These are phyloP conservation scores for Zea mays DNA, from an alignment of 176 grass and related monocot species.

Conservation along the genomic window Zm-B73-REFERENCE-NAM-5.0 NC_050104.1:34578001-34578500, in stretches of 20 bases:
- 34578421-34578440: too few species aligned
- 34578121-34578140: slow-evolving; percentile 37
- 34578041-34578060: slow-evolving; percentile 51
- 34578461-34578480: too few species aligned
- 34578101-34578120: slow-evolving; percentile 17
- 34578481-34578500: too few species aligned
- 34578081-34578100: neutral
- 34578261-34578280: slow-evolving; percentile 30
- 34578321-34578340: neutral
- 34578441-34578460: too few species aligned
- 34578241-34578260: slow-evolving; percentile 26
- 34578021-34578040: slow-evolving; percentile 39
- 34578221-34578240: slow-evolving; percentile 38
- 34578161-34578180: slow-evolving; percentile 4
- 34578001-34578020: slow-evolving; percentile 38
- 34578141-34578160: slow-evolving; percentile 14
- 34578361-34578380: neutral
- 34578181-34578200: neutral
- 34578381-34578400: neutral
- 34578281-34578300: slow-evolving; percentile 42
- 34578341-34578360: neutral
- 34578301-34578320: neutral
- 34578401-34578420: too few species aligned
- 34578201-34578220: slow-evolving; percentile 23
- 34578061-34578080: slow-evolving; percentile 9